Evolutionary conservation across 2,329 filamentous ascomycete genomes (phyloP), one percentile per base, ranked within the genome.

Genomic region (Cladophialophora exuberans): DNA sequence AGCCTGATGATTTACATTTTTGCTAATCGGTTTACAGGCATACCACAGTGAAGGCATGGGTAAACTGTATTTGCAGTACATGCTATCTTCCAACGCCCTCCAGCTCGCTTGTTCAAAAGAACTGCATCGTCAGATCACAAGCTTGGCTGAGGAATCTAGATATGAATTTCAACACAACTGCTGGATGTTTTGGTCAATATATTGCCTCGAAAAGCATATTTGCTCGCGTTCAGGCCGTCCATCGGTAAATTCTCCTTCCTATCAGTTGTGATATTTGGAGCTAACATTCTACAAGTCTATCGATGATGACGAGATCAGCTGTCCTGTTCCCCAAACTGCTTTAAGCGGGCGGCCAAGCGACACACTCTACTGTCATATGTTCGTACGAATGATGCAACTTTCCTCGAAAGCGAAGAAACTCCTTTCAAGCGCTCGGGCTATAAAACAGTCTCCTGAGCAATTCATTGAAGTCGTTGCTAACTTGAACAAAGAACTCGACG

Each of bases 161-260:
- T 39, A 51, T 11, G 53, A 56, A 33, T 38, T 51, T 6, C 30
- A 11, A 3, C 53, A 56, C 22, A 28, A 47, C 10, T 51, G 46
- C 33, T 52, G 46, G 46, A 46, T 52, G 22, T 56, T 56, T 33
- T 56, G 53, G 53, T 28, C 53, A 15, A 52, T 52, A 13, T 56
- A 56, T 30, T 56, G 53, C 26, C 53, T 56, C 22, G 53, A 56
- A 20, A 56, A 56, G 41, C 53, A 56, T 11, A 51, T 56, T 25
- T 51, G 38, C 31, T 26, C 38, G 17, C 53, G 47, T 9, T 56
- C 46, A 9, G 53, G 47, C 17, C 53, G 53, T 17, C 53, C 53
- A 10, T 56, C 53, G 41, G 53, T 56, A 41, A 23, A 39, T 52
- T 15, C 20, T 18, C 9, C 10, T 17, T 6, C n/a, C 18, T 5